Percentiles rank a stretch among this genome's conserved stretches.
These are phyloP conservation scores for Bisporella sp. DNA, from an alignment of 2,329 filamentous ascomycete genomes.

Conservation along the genomic window DNA sequence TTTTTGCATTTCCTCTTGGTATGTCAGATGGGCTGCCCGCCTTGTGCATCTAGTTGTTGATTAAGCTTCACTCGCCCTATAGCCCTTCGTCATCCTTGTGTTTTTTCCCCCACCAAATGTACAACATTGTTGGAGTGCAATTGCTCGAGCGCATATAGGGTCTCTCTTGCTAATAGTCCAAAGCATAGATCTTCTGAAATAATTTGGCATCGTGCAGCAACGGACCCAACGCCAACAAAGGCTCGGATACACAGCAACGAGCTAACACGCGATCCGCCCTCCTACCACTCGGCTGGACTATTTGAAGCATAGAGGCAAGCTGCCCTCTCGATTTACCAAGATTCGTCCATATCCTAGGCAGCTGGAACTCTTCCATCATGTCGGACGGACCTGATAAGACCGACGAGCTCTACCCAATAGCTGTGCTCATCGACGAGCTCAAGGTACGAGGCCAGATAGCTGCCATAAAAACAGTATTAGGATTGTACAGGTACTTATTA, in stretches of 20 bases:
- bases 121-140: background rate
- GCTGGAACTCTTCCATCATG: conserved; percentile 54
- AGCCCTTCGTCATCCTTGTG: conserved; percentile 1
- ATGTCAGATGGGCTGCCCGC: too few species aligned
- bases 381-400: conserved; percentile 82
- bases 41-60: too few species aligned
- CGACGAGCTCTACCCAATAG: conserved; percentile 99
- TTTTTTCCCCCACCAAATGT: background rate
- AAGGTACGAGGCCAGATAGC: conserved; percentile 59
- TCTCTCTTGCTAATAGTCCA: too few species aligned
- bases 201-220: too few species aligned
- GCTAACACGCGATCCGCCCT: conserved; percentile 25
- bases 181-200: too few species aligned
- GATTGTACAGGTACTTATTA: conserved; percentile 11
- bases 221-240: too few species aligned
- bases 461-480: background rate
- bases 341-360: conserved; percentile 22
- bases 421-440: conserved; percentile 98
- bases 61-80: too few species aligned
- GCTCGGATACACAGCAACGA: background rate
- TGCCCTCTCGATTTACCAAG: conserved; percentile 24
- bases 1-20: too few species aligned
- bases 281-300: conserved; percentile 17
- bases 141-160: too few species aligned
- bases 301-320: conserved; percentile 26